Evolutionary conservation across 805 yeast species (phyloP), one percentile per base, ranked within the genome.

Genomic region (Spathaspora boniae): DNA sequence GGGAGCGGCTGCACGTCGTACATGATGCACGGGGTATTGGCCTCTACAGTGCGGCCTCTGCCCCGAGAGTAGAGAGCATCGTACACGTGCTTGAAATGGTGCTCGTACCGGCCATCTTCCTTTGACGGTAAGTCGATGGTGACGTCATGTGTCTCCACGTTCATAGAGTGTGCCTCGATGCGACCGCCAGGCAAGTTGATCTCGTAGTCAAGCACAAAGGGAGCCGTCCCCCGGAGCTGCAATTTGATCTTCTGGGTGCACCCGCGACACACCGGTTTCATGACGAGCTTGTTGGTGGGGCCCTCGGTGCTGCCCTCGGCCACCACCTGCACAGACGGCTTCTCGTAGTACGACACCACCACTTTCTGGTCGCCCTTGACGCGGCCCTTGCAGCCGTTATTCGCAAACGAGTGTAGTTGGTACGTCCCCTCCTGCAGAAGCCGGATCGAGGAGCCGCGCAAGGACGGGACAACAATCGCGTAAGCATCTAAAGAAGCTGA

Each of bases 201-300:
- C n/a, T 76, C 73, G 53, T 87, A 86, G 26, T 75, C 78, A 17
- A 88, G 61, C n/a, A 73, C 58, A 44, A 86, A 86, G 16, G 91
- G 89, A 1, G 80, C 68, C 5, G 73, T 57, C 1, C 87, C 91
- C 26, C 59, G 60, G 23, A 83, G 54, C 2, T 68, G 53, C 22
- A 84, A 37, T 6, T 44, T 46, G 7, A 62, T 47, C 14, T 47
- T 45, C 23, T 56, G 51, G 2, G 38, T 34, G 21, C 62, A 54
- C 19, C 50, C 46, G 33, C 60, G 65, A 36, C 73, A 67, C 3
- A 61, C 49, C 5, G 68, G 46, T n/a, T n/a, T n/a, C n/a, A n/a
- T n/a, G 2, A 41, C 45, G 34, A 57, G 52, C 19, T 45, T 56
- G 6, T 41, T 34, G 12, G 41, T 44, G n/a, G 35, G 36, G n/a